Conservation (phyloP, 345 rosid genomes). For the Murraya koenigii region DNA sequence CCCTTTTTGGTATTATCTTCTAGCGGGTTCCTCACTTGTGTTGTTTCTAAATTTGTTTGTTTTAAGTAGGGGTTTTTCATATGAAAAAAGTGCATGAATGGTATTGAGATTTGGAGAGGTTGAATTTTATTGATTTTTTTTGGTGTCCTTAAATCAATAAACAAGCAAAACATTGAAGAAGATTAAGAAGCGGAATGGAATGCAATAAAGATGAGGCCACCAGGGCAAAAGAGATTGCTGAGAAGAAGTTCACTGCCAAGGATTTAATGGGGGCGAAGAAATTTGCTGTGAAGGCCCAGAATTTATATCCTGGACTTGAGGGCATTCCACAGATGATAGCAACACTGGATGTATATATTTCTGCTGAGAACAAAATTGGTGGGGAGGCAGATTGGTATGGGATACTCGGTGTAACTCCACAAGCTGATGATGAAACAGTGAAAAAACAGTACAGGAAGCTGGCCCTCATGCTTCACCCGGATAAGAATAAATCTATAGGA, state of each 20-base stretch:
- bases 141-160: not conserved
- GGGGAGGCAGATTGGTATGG: constrained; percentile 58
- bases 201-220: constrained; percentile 67
- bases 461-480: constrained; percentile 69
- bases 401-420: constrained; percentile 49
- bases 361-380: constrained; percentile 45
- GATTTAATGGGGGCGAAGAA: constrained; percentile 58
- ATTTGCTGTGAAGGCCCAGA: constrained; percentile 69
- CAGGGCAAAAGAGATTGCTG: constrained; percentile 68
- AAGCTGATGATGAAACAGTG: constrained; percentile 51
- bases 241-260: constrained; percentile 49
- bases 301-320: constrained; percentile 54
- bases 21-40: constrained; percentile 8
- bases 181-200: constrained; percentile 37
- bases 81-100: not conserved
- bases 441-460: constrained; percentile 63
- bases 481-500: constrained; percentile 59
- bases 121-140: not conserved
- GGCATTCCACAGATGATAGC: constrained; percentile 56
- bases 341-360: constrained; percentile 46
- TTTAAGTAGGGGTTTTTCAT: not conserved
- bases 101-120: constrained; percentile 1
- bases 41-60: not conserved
- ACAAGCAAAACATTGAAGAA: not conserved
- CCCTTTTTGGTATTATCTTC: constrained; percentile 5